phyloP scores from a whole-genome alignment of 305 asterid genomes.

The Fraxinus baroniana region DNA sequence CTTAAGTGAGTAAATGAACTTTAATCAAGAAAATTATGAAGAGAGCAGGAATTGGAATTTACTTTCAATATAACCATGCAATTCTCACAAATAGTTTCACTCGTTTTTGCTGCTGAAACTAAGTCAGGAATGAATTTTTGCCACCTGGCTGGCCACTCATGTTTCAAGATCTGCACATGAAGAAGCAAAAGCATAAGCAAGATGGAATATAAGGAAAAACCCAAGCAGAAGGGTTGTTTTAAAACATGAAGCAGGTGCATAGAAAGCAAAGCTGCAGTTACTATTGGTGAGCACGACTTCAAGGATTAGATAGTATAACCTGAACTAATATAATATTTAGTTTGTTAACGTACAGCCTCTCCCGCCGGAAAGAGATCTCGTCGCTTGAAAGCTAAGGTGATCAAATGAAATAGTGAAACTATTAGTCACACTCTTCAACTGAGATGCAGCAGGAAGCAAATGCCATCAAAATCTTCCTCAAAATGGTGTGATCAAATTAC shows the following conservation, averaged over 20 bases:
- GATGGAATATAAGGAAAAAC: slow-evolving; percentile 9
- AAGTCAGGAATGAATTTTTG: slow-evolving; percentile 93
- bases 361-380: slow-evolving; percentile 79
- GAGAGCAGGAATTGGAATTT: slow-evolving; percentile 12
- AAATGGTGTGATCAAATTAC: slow-evolving; percentile 36
- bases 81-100: slow-evolving; percentile 93
- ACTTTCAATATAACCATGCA: slow-evolving; percentile 97
- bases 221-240: not conserved
- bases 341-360: slow-evolving; percentile 84
- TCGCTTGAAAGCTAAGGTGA: slow-evolving; percentile 79
- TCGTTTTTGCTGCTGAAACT: slow-evolving; percentile 94
- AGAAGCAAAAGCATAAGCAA: slow-evolving; percentile 20
- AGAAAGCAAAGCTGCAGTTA: not conserved
- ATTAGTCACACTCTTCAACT: slow-evolving; percentile 9
- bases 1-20: slow-evolving; percentile 19
- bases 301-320: slow-evolving; percentile 44
- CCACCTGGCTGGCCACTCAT: slow-evolving; percentile 99
- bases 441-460: not conserved
- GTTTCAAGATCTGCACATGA: slow-evolving; percentile 79
- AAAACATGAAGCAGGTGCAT: slow-evolving; percentile 1
- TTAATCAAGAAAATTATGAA: slow-evolving; percentile 5
- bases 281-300: slow-evolving; percentile 7
- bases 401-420: slow-evolving; percentile 16
- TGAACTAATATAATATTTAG: slow-evolving; percentile 88
- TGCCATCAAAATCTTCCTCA: not conserved